Conservation (phyloP, 345 rosid genomes). For the Bruguiera sexangula region DNA sequence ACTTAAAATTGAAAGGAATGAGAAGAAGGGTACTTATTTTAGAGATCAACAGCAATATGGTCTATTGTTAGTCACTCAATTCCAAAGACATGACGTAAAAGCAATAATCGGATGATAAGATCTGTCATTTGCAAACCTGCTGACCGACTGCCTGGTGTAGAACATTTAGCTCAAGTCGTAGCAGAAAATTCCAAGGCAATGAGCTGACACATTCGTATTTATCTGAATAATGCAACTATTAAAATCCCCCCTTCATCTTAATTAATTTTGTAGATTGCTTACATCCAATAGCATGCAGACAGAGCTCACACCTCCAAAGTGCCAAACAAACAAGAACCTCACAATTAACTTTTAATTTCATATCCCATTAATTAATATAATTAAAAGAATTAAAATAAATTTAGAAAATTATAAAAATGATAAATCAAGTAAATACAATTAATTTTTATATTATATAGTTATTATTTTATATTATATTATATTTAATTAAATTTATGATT, state of each 20-base stretch:
- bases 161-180: not conserved
- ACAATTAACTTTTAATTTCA: not conserved
- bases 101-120: not conserved
- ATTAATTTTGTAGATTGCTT: conserved; percentile 14
- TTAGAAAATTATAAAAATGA: too few species aligned
- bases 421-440: too few species aligned
- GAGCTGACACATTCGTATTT: conserved; percentile 19
- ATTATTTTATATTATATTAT: too few species aligned
- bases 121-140: not conserved
- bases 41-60: not conserved
- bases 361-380: not conserved
- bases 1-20: too few species aligned
- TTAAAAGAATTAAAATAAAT: not conserved
- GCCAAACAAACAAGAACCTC: conserved; percentile 8
- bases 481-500: too few species aligned
- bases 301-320: conserved; percentile 36
- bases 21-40: too few species aligned
- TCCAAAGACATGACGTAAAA: not conserved
- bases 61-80: not conserved
- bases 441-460: too few species aligned
- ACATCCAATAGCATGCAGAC: conserved; percentile 37
- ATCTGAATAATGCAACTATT: conserved; percentile 14
- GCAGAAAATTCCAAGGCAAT: conserved; percentile 25
- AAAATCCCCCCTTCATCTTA: not conserved
- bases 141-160: not conserved